phyloP scores from a whole-genome alignment of 441 rosid species.

The Rhodomyrtus psidioides region DNA sequence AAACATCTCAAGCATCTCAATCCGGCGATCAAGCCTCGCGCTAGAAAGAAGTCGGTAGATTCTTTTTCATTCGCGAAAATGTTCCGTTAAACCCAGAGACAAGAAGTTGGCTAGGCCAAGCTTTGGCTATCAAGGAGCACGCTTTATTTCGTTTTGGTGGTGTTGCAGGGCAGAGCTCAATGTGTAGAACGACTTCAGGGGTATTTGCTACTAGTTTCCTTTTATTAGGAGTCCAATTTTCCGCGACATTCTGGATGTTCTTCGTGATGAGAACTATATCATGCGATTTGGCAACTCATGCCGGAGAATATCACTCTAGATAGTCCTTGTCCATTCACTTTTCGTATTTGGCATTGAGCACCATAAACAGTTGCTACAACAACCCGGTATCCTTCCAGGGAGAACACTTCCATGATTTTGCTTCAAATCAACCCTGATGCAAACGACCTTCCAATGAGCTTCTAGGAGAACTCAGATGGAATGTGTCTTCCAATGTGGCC shows the following conservation, averaged over 20 bases:
- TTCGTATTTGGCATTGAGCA: not conserved
- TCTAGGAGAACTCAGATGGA: not conserved
- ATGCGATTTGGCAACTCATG: not conserved
- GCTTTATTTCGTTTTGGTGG: not conserved
- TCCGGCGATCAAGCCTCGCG: not conserved
- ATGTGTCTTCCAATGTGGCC: not conserved
- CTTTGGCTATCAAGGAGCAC: not conserved
- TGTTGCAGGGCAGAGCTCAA: not conserved
- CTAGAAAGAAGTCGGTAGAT: not conserved
- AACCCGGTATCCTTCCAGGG: not conserved
- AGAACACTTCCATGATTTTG: not conserved
- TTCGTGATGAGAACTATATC: not conserved
- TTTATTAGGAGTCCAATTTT: not conserved
- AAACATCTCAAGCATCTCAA: not conserved
- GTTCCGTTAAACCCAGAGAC: not conserved
- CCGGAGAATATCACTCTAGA: not conserved
- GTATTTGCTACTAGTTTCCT: not conserved
- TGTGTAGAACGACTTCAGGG: not conserved
- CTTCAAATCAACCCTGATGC: not conserved
- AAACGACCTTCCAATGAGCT: not conserved
- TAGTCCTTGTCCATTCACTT: not conserved
- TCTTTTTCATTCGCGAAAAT: not conserved
- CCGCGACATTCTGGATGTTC: not conserved
- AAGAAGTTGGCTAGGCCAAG: not conserved
- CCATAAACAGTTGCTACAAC: not conserved